phyloP scores from a whole-genome alignment of 2,329 filamentous ascomycete species.

The Epichloe sp. region DNA sequence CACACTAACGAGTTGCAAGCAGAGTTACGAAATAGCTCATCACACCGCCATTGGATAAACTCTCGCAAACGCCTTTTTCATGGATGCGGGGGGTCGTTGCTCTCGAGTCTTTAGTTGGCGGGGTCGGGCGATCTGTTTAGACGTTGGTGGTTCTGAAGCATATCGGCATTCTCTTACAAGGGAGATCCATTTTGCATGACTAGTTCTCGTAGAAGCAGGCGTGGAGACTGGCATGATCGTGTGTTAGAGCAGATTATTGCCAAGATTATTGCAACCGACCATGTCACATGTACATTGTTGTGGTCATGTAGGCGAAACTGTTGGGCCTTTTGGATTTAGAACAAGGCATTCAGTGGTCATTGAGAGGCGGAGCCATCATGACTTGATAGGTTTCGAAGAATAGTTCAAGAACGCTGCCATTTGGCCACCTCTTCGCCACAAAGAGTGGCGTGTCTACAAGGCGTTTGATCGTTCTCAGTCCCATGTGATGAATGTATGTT shows the following conservation, averaged over 20 bases:
- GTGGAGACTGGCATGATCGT: too few species aligned
- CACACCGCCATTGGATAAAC: neutral
- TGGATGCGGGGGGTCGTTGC: neutral
- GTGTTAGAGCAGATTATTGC: neutral
- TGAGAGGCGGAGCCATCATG: neutral
- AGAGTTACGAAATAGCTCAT: too few species aligned
- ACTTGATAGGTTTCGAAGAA: neutral
- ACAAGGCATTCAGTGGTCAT: neutral
- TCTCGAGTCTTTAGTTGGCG: too few species aligned
- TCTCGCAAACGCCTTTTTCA: neutral
- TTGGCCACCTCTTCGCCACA: neutral
- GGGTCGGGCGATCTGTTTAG: too few species aligned
- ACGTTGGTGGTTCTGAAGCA: too few species aligned
- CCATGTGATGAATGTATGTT: neutral
- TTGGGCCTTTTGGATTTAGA: neutral
- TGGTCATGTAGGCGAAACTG: neutral
- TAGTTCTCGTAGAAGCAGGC: too few species aligned
- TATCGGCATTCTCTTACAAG: too few species aligned
- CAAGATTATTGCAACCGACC: neutral
- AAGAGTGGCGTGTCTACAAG: neutral
- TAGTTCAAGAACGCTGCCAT: neutral
- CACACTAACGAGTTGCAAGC: neutral
- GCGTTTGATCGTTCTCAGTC: neutral
- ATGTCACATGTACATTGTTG: neutral
- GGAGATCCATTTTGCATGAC: too few species aligned